Base-by-base conservation (phyloP, 805 yeast species). In the Priceomyces carsonii region DNA sequence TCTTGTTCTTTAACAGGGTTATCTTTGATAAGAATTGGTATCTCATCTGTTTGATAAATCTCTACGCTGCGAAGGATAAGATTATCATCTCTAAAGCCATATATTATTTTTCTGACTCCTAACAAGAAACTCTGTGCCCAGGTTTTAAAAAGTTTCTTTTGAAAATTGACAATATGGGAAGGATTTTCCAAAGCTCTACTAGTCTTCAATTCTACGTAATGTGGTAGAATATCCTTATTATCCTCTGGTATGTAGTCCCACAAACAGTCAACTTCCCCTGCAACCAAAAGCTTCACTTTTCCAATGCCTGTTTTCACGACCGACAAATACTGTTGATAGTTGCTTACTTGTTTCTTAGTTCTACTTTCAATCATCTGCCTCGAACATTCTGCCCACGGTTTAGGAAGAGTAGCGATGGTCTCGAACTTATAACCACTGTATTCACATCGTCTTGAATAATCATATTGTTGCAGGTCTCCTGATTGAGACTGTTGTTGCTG, bases 91-190 rank as follows among this genome's bases (percentile, higher is more conserved):
- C 96, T 73, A 59, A 85, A 93, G 0, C 97, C 99, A 53, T 86
- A 86, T 3, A 85, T 73, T 4, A 91, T 72, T 39, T 76, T 75
- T n/a, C 84, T 80, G 14, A 93, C 75, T 3, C 99, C 99, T 29
- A 87, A 69, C 15, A 93, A 66, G 57, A 89, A 93, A 43, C 95
- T 84, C 63, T 89, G 98, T 2, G 95, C 87, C 99, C 99, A 93
- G 0, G 95, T 74, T 42, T 69, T 75, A 55, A 83, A 77, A 29
- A 93, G 63, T 59, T 88, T 89, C 36, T 71, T 73, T 53, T 91
- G 96, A 53, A 91, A 88, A 13, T 55, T 71, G 24, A 69, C 69
- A 10, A 83, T 79, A 24, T 82, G 82, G 10, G 72, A 68, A 4
- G 79, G 77, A 13, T 75, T 67, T 15, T 65, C 68, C 0, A 91